Base-by-base conservation (phyloP, 2,329 filamentous ascomycete genomes). In the Arthrocladium fulminans region DNA sequence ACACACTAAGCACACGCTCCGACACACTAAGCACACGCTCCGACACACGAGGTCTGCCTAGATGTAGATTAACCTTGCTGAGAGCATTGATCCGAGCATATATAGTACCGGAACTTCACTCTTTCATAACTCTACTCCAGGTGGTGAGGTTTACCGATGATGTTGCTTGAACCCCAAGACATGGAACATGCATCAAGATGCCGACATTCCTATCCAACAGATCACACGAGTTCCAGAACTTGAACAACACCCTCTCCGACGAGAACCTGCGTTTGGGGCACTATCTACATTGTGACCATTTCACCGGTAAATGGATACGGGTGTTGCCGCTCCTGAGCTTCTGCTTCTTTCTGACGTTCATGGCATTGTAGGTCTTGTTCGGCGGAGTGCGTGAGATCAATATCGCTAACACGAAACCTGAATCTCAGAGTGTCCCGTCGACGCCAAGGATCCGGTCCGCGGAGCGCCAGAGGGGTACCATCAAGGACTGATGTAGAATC, bases 281-380 rank as follows among this genome's bases (percentile, higher is more conserved):
- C 34, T 38, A 8, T 38, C 34, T 6, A 38, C 34, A 38, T 38
- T 38, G 34, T 15, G 7, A 6, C 34, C 34, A 38, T 38, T 38
- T 38, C 34, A 38, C 34, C 17, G 34, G 34, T 38, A 38, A 38
- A 38, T 38, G 34, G 34, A 17, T 38, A 17, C 7, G 34, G 34
- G 34, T 17, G 34, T 8, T 38, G 34, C 34, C 34, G 34, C 34
- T 38, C 34, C 7, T 38, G 7, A 38, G 34, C 17, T 38, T 38
- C 34, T 38, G 12, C 17, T 7, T 38, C 34, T n/a, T 38, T 38
- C 34, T 38, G 34, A 20, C 34, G 17, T 38, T 38, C 34, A 38
- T 38, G 34, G 34, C 17, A 38, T 8, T 38, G 34, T 38, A 38
- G 17, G 34, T 38, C 15, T 8, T 38, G 17, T 20, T n/a, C 15